Evolutionary conservation across 768 basidiomycete species (phyloP), one percentile per base, ranked within the genome.

Genomic region (Phanerochaete carnosa): DNA sequence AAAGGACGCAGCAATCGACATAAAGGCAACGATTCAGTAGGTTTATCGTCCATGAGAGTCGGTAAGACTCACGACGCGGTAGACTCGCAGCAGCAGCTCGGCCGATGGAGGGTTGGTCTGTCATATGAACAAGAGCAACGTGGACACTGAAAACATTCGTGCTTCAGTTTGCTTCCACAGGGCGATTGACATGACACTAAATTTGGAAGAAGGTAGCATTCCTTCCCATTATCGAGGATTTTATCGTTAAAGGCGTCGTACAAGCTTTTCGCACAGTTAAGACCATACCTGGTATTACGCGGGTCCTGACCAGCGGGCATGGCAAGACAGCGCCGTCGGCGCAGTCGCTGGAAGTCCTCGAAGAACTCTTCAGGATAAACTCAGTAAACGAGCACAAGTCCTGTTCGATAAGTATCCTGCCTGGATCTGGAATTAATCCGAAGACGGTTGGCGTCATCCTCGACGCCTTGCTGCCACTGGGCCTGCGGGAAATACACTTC

Each of bases 251-350:
- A 83, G 81, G 8, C 64, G 83, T 26, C 49, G 23, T n/a, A 46
- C 39, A 32, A 74, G 73, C 74, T 7, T 65, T 71, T 45, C 71
- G 71, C 25, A 78, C 82, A 50, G 74, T 89, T n/a, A 76, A 76
- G 47, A 73, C 73, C 25, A 83, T 91, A 30, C 75, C 78, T 28
- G 87, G 88, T 1, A 79, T 94, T 51, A 85, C 86, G n/a, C 83
- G 92, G 28, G 81, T 94, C 61, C 70, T 94, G 55, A 92, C 92
- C 13, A 87, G 89, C 69, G 89, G 89, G 11, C 83, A 83, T 57
- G 76, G 76, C 30, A 72, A 63, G 50, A 74, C 75, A 7, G 84
- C 77, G 3, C 67, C 58, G 29, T 66, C 57, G 11, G 59, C 67
- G 16, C 33, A 35, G 25, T 53, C 55, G 29, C 50, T 58, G 59